These are phyloP conservation scores for Saksenaea vasiformis DNA, from an alignment of 371 early-diverging fungal species.

Conservation along the genomic window DNA sequence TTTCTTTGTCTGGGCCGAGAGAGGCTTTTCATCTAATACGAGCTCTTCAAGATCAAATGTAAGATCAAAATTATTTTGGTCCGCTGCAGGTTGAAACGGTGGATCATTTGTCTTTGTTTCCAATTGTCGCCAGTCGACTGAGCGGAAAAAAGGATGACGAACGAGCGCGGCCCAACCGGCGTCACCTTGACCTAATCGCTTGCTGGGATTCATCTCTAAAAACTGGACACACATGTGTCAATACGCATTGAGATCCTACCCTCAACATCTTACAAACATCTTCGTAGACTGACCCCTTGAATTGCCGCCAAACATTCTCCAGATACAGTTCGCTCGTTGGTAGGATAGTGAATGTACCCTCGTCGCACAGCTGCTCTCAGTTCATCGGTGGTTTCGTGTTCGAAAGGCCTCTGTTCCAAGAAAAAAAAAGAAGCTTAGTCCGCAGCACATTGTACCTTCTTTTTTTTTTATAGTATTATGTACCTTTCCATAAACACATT, in stretches of 20 bases:
- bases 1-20: slow-evolving; percentile 13
- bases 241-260: neutral
- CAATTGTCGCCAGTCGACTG: slow-evolving; percentile 50
- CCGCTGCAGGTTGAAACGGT: slow-evolving; percentile 62
- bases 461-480: too few species aligned
- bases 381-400: slow-evolving; percentile 53
- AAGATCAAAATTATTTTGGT: slow-evolving; percentile 88
- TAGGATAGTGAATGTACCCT: slow-evolving; percentile 59
- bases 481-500: slow-evolving; percentile 63
- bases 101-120: slow-evolving; percentile 51
- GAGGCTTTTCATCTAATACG: slow-evolving; percentile 83
- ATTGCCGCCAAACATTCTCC: slow-evolving; percentile 63
- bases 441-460: neutral
- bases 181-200: slow-evolving; percentile 53
- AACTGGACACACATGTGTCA: slow-evolving; percentile 24
- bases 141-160: slow-evolving; percentile 55
- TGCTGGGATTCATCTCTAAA: slow-evolving; percentile 46
- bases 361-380: slow-evolving; percentile 58
- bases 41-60: slow-evolving; percentile 93
- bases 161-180: slow-evolving; percentile 47
- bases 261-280: slow-evolving; percentile 6
- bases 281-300: slow-evolving; percentile 55
- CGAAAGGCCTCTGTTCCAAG: slow-evolving; percentile 58
- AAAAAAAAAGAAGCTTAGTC: neutral
- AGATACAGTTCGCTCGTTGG: slow-evolving; percentile 53